phyloP scores from a whole-genome alignment of 805 yeast genomes.

The Hanseniaspora guilliermondii region DNA sequence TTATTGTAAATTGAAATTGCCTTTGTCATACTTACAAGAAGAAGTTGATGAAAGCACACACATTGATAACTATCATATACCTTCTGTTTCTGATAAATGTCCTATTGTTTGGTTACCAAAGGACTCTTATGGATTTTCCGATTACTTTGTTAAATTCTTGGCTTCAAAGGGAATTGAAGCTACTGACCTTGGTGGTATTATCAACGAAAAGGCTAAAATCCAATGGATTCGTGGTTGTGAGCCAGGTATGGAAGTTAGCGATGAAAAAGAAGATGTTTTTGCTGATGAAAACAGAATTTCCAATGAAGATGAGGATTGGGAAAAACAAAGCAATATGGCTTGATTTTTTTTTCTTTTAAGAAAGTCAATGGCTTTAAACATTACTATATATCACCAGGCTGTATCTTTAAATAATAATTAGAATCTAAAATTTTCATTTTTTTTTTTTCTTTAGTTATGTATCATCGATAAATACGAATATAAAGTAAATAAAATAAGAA shows the following conservation, averaged over 20 bases:
- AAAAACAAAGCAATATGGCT: slow-evolving; percentile 2
- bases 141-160: slow-evolving; percentile 43
- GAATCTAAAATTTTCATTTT: too few relatives aligned
- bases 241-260: slow-evolving; percentile 14
- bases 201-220: slow-evolving; percentile 39
- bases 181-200: slow-evolving; percentile 54
- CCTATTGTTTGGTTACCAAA: slow-evolving; percentile 87
- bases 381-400: too few relatives aligned
- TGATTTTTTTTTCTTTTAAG: not conserved
- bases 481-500: too few relatives aligned
- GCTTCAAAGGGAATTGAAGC: slow-evolving; percentile 41
- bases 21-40: slow-evolving; percentile 37
- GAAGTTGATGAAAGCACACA: slow-evolving; percentile 36
- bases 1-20: slow-evolving; percentile 39
- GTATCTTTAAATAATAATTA: too few relatives aligned
- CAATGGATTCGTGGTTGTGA: slow-evolving; percentile 39
- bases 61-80: slow-evolving; percentile 44
- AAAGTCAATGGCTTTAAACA: too few relatives aligned
- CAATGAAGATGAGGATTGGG: slow-evolving; percentile 1
- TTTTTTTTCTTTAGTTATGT: too few relatives aligned
- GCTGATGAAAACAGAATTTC: slow-evolving; percentile 2
- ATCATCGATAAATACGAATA: too few relatives aligned
- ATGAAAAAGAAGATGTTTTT: slow-evolving; percentile 2
- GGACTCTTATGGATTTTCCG: slow-evolving; percentile 76
- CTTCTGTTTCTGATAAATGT: slow-evolving; percentile 54